These are phyloP conservation scores for Parasitella parasitica DNA, from an alignment of 371 early-diverging fungal genomes.

Conservation along the genomic window DNA sequence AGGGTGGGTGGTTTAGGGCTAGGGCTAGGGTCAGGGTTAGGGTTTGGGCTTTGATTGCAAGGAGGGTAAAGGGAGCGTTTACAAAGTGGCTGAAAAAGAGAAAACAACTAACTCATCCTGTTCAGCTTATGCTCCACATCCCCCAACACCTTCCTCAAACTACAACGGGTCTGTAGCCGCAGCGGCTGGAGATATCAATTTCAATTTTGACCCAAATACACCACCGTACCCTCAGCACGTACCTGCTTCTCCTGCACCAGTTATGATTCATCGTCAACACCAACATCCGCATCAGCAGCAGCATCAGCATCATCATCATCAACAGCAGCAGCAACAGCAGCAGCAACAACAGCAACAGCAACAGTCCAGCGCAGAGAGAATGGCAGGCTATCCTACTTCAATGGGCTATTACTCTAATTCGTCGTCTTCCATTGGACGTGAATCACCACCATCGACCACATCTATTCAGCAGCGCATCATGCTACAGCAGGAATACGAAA, in stretches of 20 bases:
- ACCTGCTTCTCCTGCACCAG: slow-evolving; percentile 5
- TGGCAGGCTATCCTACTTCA: slow-evolving; percentile 2
- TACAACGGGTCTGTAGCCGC: not conserved
- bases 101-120: not conserved
- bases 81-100: too few species aligned
- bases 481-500: slow-evolving; percentile 17
- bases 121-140: not conserved
- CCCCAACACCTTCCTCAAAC: not conserved
- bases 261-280: not conserved
- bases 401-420: not conserved
- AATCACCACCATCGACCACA: not conserved
- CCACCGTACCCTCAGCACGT: not conserved
- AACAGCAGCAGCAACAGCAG: not conserved
- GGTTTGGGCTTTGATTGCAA: too few species aligned
- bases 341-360: not conserved
- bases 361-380: not conserved
- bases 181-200: not conserved
- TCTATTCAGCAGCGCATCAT: slow-evolving; percentile 12
- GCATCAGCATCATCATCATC: not conserved
- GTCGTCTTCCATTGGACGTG: not conserved
- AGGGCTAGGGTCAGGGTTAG: not conserved
- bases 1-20: not conserved
- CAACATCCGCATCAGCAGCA: not conserved
- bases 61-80: too few species aligned
- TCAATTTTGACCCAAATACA: not conserved